Base-by-base conservation (phyloP, 1,139 yeast species). In the Geotrichum carabidarum region DNA sequence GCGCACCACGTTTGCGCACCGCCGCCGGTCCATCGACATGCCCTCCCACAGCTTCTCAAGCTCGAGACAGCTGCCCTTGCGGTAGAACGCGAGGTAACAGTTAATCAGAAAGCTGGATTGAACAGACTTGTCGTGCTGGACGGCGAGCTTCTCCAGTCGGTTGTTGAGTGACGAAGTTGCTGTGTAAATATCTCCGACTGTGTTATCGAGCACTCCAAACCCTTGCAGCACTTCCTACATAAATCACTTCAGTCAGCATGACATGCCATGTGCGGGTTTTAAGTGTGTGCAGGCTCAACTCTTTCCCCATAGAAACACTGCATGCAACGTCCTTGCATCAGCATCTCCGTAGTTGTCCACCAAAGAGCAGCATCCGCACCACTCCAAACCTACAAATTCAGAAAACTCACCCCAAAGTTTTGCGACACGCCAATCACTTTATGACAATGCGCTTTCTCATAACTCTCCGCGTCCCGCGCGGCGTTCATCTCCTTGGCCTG, bases 101-200 rank as follows among this genome's bases (percentile, higher is more conserved):
- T 86, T 76, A 43, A 90, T 83, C 50, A 93, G 72, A 59, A 84
- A 84, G 8, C 86, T 82, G 5, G 95, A 83, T 56, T 83, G 86
- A 32, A 76, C 74, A 1, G 95, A 84, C 55, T 87, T 79, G 61
- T 87, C 90, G 65, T 90, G 81, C 45, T 89, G 83, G 54, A 80
- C 79, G n/a, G 93, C 83, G 35, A 90, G 82, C 50, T 82, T 80
- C 60, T 86, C 86, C 54, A 93, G 74, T 40, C 83, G 79, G 59
- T 80, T 86, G 18, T 95, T 91, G 59, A 90, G 69, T 0, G 94
- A 90, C 43, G 85, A 82, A 11, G 94, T 84, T 15, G 80, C 80
- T 14, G 79, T 75, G 1, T 84, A 62, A 15, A 73, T 61, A 44
- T 70, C 74, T 15, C 66, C 66, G 51, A 89, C 82, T 57, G 80